Base-by-base conservation (phyloP, 495 filamentous ascomycete species). In the Lepidopterella palustris region DNA sequence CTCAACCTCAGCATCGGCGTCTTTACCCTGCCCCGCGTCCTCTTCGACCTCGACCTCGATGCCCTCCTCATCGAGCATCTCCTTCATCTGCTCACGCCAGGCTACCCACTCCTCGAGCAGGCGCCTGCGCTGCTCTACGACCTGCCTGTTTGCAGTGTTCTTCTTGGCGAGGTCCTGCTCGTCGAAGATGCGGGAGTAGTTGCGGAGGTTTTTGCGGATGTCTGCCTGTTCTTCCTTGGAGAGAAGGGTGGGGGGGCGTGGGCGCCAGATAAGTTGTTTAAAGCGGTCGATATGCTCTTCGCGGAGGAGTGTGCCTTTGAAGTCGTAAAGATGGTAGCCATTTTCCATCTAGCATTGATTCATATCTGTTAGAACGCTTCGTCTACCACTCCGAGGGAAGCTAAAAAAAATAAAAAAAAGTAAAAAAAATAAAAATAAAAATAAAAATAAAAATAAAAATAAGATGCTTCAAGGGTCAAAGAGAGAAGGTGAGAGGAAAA, bases 321-420 rank as follows among this genome's bases (percentile, higher is more conserved):
- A 97, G 76, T 95, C 91, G 83, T 95, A 96, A 51, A 98, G 72
- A 73, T 97, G 92, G 79, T 95, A 98, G 66, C 93, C 93, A 72
- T 97, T 97, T 78, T 97, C 95, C 89, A 96, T 95, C 90, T 97
- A 65, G 13, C n/a, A n/a, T n/a, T n/a, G 40, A 31, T 13, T 29
- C 2, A 24, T 26, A 18, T 58, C 55, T 62, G 58, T 13, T 11
- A 10, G 42, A 24, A 13, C 18, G 45, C 23, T 31, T 56, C 8
- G 26, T n/a, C 31, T 54, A 23, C 10, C n/a, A n/a, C n/a, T n/a
- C n/a, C n/a, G n/a, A n/a, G n/a, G n/a, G n/a, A n/a, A n/a, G n/a
- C n/a, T n/a, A n/a, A n/a, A n/a, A n/a, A n/a, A n/a, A n/a, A n/a
- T n/a, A n/a, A n/a, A n/a, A n/a, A n/a, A n/a, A n/a, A n/a, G n/a